Conservation (phyloP, 2,329 filamentous ascomycete genomes). For the Lasiodiplodia sp. region DNA sequence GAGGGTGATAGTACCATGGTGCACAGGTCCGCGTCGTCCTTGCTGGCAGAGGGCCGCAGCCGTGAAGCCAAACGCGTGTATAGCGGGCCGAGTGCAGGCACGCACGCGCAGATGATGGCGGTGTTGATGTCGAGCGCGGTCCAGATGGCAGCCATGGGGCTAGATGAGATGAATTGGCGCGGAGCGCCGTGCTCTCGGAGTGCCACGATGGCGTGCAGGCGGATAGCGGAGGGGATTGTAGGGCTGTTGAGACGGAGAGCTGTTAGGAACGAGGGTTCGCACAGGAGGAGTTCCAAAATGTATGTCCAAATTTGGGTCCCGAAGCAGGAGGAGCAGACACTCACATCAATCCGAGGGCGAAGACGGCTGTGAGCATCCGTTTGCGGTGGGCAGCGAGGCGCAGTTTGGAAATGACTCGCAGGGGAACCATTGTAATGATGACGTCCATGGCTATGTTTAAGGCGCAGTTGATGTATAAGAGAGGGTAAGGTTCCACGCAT, state of each 20-base stretch:
- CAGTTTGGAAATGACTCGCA: conserved; percentile 16
- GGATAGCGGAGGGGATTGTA: conserved; percentile 22
- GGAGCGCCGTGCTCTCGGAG: neutral
- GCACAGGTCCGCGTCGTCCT: neutral
- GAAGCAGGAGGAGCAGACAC: neutral
- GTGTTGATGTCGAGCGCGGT: conserved; percentile 23
- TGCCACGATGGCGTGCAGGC: conserved; percentile 12
- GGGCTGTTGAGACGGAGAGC: neutral
- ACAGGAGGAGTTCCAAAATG: neutral
- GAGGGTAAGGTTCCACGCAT: conserved; percentile 20
- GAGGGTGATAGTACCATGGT: neutral
- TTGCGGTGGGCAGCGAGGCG: conserved; percentile 9
- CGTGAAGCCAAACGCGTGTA: neutral
- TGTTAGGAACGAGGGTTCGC: neutral
- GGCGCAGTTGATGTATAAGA: conserved; percentile 23
- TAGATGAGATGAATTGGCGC: conserved; percentile 1
- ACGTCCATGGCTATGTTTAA: conserved; percentile 29
- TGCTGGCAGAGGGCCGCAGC: neutral
- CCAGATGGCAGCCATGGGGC: neutral
- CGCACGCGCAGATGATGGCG: conserved; percentile 28
- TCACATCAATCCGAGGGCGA: conserved; percentile 28
- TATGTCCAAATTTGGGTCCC: neutral
- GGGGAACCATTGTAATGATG: conserved; percentile 14
- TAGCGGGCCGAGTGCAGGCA: conserved; percentile 12
- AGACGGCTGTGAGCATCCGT: conserved; percentile 18